Conservation (phyloP, 306 rosid genomes). For the Crataegus laevigata region DNA sequence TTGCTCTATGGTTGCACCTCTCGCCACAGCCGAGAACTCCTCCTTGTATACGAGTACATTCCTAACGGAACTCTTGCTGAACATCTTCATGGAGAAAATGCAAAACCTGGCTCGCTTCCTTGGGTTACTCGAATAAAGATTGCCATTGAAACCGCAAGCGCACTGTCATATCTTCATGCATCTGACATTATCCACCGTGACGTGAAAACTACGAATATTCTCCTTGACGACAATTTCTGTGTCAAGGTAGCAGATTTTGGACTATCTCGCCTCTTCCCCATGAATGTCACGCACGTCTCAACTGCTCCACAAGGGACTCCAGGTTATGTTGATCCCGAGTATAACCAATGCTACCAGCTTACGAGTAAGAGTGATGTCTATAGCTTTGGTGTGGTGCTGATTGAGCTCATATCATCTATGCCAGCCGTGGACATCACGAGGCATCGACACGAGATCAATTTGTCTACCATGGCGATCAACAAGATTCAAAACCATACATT, state of each 20-base stretch:
- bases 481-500: constrained; percentile 53
- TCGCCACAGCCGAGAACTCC: constrained; percentile 69
- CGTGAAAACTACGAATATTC: constrained; percentile 77
- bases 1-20: constrained; percentile 81
- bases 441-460: constrained; percentile 72
- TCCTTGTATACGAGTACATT: constrained; percentile 75
- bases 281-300: constrained; percentile 53
- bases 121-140: constrained; percentile 64
- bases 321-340: constrained; percentile 87
- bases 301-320: constrained; percentile 97
- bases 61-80: constrained; percentile 84
- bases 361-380: constrained; percentile 75
- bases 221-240: constrained; percentile 45
- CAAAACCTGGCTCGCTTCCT: constrained; percentile 35
- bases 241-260: constrained; percentile 94
- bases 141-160: constrained; percentile 69
- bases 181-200: constrained; percentile 72
- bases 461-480: constrained; percentile 73
- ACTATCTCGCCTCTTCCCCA: constrained; percentile 77
- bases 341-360: constrained; percentile 70
- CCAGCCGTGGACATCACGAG: constrained; percentile 85
- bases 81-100: constrained; percentile 58
- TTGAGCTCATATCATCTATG: constrained; percentile 73
- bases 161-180: constrained; percentile 69
- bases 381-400: constrained; percentile 81